phyloP scores from a whole-genome alignment of 768 basidiomycete genomes.

The Solioccasus polychromus region DNA sequence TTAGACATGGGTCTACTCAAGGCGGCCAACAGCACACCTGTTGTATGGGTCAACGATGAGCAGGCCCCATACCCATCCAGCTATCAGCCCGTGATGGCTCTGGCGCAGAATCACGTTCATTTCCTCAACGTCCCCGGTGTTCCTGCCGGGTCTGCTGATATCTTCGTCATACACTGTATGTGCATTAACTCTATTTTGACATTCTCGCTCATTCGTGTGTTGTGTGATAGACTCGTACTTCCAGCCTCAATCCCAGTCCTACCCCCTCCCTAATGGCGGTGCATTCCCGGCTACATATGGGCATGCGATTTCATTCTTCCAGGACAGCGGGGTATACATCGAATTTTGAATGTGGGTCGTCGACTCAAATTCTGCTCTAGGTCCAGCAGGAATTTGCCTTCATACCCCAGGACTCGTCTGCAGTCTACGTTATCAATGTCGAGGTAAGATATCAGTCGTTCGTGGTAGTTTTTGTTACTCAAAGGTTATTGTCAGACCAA shows the following conservation, averaged over 20 bases:
- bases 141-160: slow-evolving; percentile 65
- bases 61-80: slow-evolving; percentile 52
- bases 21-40: slow-evolving; percentile 51
- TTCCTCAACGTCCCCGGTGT: slow-evolving; percentile 72
- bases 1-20: slow-evolving; percentile 70
- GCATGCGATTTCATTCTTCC: slow-evolving; percentile 69
- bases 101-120: slow-evolving; percentile 84
- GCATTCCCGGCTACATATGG: slow-evolving; percentile 69
- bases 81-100: slow-evolving; percentile 74
- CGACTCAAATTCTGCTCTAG: slow-evolving; percentile 24
- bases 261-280: slow-evolving; percentile 42
- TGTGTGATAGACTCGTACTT: slow-evolving; percentile 61
- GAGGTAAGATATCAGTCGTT: slow-evolving; percentile 37
- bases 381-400: slow-evolving; percentile 76
- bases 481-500: slow-evolving; percentile 45
- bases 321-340: slow-evolving; percentile 43
- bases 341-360: not conserved
- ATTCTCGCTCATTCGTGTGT: not conserved
- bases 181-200: not conserved
- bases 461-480: not conserved
- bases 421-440: slow-evolving; percentile 74
- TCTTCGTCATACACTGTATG: slow-evolving; percentile 89
- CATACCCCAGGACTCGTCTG: slow-evolving; percentile 69
- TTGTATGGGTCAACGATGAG: slow-evolving; percentile 65
- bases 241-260: slow-evolving; percentile 68